Evolutionary conservation across 805 yeast genomes (phyloP), one percentile per base, ranked within the genome.

Genomic region (Candida bentonensis): DNA sequence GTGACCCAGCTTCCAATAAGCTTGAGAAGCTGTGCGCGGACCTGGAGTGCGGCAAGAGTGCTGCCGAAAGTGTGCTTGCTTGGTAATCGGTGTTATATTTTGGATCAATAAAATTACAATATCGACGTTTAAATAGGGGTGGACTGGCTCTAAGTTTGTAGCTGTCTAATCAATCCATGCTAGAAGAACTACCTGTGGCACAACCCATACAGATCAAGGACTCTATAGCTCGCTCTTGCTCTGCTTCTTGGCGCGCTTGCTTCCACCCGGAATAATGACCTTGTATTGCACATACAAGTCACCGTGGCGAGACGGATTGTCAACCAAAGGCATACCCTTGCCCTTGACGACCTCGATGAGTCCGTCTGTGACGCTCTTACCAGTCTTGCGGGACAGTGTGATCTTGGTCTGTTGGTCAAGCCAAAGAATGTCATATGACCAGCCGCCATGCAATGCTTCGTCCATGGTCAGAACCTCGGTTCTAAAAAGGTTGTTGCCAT

Each of bases 261-360:
- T 44, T 2, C 51, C 52, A 17, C 53, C 55, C 20, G 65, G 61
- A 33, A 51, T 22, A 15, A 66, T 50, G 4, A 68, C 67, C 30
- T 54, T 58, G 49, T 67, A 68, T 42, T 69, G 69, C 21, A 76
- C 61, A 52, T 61, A 72, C 47, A 76, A 62, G 48, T 74, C 76
- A 25, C 79, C 73, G 45, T 45, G 53, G 64, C 65, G 72, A 41
- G 70, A 76, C 21, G 65, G 65, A 30, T 69, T 69, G 34, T 64
- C 69, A 21, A 55, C 51, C 3, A 68, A 49, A 2, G 97, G 97
- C 96, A 92, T 86, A 21, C 98, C 98, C 53, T 73, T 79, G 4
- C 83, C 87, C 49, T 68, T 64, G 26, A 89, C 51, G 2, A 69
- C 61, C 59, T 92, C 95, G 4, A 82, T 67, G 51, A 85, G 82